Evolutionary conservation across 225 moss, liverwort and hornwort genomes (phyloP).

Genomic region (Asterella californica): DNA sequence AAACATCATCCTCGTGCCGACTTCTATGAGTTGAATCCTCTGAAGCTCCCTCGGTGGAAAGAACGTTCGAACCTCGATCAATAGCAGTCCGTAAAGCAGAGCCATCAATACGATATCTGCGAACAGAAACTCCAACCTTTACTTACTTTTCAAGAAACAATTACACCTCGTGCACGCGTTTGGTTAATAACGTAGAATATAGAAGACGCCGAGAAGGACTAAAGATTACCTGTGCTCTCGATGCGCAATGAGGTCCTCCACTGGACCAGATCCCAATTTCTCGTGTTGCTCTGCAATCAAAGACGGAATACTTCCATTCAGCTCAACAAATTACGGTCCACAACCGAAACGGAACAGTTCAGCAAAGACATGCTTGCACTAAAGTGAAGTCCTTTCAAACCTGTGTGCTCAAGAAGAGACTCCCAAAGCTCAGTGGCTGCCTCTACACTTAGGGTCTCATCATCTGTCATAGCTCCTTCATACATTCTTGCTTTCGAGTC

Average conservation of each 20-base stretch:
- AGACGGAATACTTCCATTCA: background rate
- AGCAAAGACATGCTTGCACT: background rate
- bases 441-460: conserved; percentile 58
- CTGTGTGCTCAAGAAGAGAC: conserved; percentile 86
- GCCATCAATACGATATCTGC: conserved; percentile 93
- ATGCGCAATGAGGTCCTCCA: conserved; percentile 94
- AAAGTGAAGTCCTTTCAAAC: conserved; percentile 30
- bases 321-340: background rate
- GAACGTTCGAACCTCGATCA: conserved; percentile 69
- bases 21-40: conserved; percentile 48
- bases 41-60: conserved; percentile 48
- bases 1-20: conserved; percentile 42
- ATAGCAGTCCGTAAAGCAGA: conserved; percentile 78
- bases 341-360: background rate
- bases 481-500: conserved; percentile 54
- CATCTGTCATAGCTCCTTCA: conserved; percentile 49
- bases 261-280: conserved; percentile 85
- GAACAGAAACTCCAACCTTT: background rate
- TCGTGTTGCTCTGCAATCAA: conserved; percentile 50
- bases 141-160: background rate
- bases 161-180: background rate
- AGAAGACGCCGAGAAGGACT: background rate
- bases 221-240: conserved; percentile 80
- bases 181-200: background rate
- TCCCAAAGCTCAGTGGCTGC: conserved; percentile 81